Evolutionary conservation across 176 grass and related monocot genomes (phyloP).

Genomic region (Aegilops umbellulata): DNA sequence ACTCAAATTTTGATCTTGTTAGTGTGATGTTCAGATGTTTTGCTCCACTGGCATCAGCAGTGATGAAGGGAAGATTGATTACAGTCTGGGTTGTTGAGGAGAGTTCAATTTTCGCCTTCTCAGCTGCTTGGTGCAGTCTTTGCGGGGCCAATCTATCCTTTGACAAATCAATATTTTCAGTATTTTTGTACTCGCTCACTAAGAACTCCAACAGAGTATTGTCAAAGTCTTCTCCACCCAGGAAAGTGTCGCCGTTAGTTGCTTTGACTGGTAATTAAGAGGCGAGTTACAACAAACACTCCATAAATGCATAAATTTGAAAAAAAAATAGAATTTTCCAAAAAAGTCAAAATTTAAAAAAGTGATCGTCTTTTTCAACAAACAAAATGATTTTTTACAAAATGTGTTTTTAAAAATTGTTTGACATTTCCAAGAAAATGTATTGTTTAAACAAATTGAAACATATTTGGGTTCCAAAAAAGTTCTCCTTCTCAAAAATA

Average conservation of each 20-base stretch:
- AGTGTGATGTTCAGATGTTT: conserved; percentile 49
- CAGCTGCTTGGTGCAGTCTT: conserved; percentile 49
- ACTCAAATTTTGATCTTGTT: conserved; percentile 50
- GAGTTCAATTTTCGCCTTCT: conserved; percentile 52
- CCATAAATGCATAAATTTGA: too few species aligned
- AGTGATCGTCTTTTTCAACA: too few species aligned
- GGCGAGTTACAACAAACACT: too few species aligned
- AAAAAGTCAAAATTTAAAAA: too few species aligned
- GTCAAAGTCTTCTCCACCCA: conserved; percentile 47
- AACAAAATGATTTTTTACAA: too few species aligned
- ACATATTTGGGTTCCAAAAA: too few species aligned
- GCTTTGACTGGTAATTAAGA: too few species aligned
- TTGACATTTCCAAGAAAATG: too few species aligned
- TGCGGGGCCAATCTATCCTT: conserved; percentile 46
- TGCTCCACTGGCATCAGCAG: conserved; percentile 46
- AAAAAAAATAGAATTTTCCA: too few species aligned
- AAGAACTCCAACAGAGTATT: conserved; percentile 44
- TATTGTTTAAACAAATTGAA: too few species aligned
- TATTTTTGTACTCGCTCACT: conserved; percentile 34
- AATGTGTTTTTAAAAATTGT: too few species aligned
- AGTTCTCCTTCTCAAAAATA: too few species aligned
- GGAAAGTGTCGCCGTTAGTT: conserved; percentile 49
- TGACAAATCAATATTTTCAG: conserved; percentile 45
- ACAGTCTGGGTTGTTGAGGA: conserved; percentile 45
- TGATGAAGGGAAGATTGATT: conserved; percentile 52